Evolutionary conservation across 345 rosid genomes (phyloP).

Genomic region (Melaleuca quinquenervia): DNA sequence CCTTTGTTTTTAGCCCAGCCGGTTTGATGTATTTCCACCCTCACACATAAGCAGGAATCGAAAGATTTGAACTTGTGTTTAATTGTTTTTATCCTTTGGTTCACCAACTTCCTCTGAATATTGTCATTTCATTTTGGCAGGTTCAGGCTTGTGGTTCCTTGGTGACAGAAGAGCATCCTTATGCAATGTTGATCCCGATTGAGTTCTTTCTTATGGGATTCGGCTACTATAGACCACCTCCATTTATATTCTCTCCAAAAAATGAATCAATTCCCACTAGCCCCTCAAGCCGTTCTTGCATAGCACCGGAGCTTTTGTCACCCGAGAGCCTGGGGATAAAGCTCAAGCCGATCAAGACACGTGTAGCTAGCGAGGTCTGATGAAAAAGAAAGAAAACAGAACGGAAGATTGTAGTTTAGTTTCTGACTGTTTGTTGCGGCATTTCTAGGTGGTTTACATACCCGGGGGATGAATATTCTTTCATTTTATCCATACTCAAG

Average conservation of each 20-base stretch:
- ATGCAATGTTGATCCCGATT: slow-evolving; percentile 56
- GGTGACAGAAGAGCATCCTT: slow-evolving; percentile 62
- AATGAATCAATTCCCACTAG: slow-evolving; percentile 26
- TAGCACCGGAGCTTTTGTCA: slow-evolving; percentile 51
- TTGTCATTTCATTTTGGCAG: slow-evolving; percentile 9
- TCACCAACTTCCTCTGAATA: background rate
- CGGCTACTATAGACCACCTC: slow-evolving; percentile 27
- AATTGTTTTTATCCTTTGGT: background rate
- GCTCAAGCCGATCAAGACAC: slow-evolving; percentile 60
- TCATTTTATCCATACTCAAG: background rate
- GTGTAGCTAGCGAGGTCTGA: slow-evolving; percentile 13
- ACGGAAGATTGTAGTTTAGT: background rate
- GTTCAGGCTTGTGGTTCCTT: slow-evolving; percentile 55
- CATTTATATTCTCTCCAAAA: slow-evolving; percentile 19
- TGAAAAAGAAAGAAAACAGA: background rate
- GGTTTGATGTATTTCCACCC: background rate
- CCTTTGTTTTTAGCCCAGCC: background rate
- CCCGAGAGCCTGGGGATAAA: slow-evolving; percentile 52
- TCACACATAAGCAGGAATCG: background rate
- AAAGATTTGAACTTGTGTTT: background rate
- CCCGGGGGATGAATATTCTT: background rate
- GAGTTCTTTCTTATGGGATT: slow-evolving; percentile 43
- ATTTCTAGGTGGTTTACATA: background rate
- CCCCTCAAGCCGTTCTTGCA: slow-evolving; percentile 25
- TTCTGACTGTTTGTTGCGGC: background rate